Evolutionary conservation across 129 eudicot genomes (phyloP).

Genomic region (Arctium minus): DNA sequence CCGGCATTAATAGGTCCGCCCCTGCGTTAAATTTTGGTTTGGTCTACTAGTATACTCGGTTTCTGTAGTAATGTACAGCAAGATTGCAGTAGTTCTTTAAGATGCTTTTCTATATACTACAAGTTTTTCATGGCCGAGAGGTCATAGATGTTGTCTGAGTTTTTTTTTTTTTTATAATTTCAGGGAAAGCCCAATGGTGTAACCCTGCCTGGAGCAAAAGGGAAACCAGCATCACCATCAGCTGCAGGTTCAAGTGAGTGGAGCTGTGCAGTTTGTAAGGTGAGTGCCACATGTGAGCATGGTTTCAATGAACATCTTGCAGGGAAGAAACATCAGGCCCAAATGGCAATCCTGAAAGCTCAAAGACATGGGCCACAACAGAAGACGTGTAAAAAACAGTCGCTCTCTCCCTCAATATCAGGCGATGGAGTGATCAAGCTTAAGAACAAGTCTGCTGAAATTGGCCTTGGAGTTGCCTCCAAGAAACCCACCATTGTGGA

Average conservation of each 20-base stretch:
- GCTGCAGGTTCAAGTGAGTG: conserved; percentile 10
- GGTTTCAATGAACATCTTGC: conserved; percentile 37
- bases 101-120: too few species aligned
- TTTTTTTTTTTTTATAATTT: not conserved
- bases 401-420: too few species aligned
- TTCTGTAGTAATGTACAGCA: not conserved
- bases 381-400: not conserved
- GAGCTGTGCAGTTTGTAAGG: conserved; percentile 54
- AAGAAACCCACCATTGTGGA: not conserved
- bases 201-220: conserved; percentile 27
- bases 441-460: not conserved
- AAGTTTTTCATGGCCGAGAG: not conserved
- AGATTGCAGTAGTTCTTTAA: too few species aligned
- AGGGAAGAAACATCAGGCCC: conserved; percentile 52
- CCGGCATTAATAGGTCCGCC: too few species aligned
- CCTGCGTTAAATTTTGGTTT: too few species aligned
- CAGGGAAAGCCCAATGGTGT: conserved; percentile 36
- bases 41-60: not conserved
- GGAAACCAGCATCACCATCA: conserved; percentile 29
- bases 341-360: conserved; percentile 29
- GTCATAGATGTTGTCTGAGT: not conserved
- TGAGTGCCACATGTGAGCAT: conserved; percentile 43
- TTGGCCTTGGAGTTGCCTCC: not conserved
- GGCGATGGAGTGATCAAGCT: not conserved
- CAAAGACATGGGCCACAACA: not conserved